Base-by-base conservation (phyloP, 2,329 filamentous ascomycete species). In the Didymella lethalis region DNA sequence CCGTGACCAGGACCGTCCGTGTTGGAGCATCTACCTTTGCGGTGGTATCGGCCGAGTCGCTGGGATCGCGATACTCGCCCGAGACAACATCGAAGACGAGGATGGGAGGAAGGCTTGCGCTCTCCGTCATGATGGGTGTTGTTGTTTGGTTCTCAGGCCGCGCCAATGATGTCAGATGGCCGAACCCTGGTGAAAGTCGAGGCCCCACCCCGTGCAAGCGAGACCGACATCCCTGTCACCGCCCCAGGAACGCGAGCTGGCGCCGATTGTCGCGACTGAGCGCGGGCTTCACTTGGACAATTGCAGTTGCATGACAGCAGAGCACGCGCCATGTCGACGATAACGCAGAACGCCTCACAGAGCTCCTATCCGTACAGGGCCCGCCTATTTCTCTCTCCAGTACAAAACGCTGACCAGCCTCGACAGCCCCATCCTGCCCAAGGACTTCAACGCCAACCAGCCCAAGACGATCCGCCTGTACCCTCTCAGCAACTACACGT, bases 401-500 rank as follows among this genome's bases (percentile, higher is more conserved):
- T 8, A 29, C 5, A 12, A 2, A 5, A 32, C 5, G 53, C 61
- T 69, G 36, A 70, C 36, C 20, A 23, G 3, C 23, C 32, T 1
- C 10, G 18, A 28, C 49, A 87, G 86, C 18, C 93, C 94, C 25
- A 88, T 89, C 63, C 85, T 92, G 52, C 93, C 93, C 26, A 88
- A 91, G 63, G 81, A 88, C 66, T 99, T 99, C 85, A 91, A 93
- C 75, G 88, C 86, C 51, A 93, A 94, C 76, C 95, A 99, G 79
- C 92, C 94, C 32, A 82, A 88, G 69, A 95, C 93, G 2, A 93
- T 99, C 73, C 91, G 91, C 52, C 86, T 99, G 26, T 98, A 93
- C 75, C 95, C 95, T 32, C 86, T 99, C 48, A 97, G 93, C 67
- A 99, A 98, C 84, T 99, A 99, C 84, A 98, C 95, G 25, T 98